These are phyloP conservation scores for Salix suchowensis DNA, from an alignment of 345 rosid species.

Conservation along the genomic window DNA sequence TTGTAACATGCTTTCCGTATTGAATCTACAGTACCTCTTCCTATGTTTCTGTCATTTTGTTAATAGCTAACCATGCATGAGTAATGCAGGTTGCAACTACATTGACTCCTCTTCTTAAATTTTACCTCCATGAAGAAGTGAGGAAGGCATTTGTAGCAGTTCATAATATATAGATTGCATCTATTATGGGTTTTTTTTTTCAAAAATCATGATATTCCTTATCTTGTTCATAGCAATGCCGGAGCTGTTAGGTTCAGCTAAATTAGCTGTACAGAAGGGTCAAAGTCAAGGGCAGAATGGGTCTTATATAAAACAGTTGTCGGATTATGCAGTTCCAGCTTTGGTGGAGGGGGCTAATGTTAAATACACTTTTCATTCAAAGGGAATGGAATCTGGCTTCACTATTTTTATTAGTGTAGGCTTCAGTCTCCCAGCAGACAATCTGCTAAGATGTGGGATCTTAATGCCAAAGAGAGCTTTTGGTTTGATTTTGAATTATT, in stretches of 20 bases:
- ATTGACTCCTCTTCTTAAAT: conserved; percentile 65
- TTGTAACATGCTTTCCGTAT: too few relatives aligned
- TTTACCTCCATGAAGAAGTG: conserved; percentile 97
- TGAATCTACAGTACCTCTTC: too few relatives aligned
- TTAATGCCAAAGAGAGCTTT: neutral
- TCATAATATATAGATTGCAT: neutral
- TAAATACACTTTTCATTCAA: too few relatives aligned
- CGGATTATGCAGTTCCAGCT: conserved; percentile 86
- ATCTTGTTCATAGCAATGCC: conserved; percentile 74
- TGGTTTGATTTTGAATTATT: neutral
- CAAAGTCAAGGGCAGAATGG: conserved; percentile 77
- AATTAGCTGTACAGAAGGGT: conserved; percentile 89
- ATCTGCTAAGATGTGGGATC: neutral
- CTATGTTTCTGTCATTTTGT: neutral
- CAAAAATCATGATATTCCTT: neutral
- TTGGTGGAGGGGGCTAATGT: conserved; percentile 44
- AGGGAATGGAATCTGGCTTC: neutral
- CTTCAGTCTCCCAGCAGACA: neutral
- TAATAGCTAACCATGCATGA: neutral
- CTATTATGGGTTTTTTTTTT: neutral
- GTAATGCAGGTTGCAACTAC: conserved; percentile 42
- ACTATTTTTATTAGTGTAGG: neutral
- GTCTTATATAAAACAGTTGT: conserved; percentile 79
- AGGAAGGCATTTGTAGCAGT: conserved; percentile 57
- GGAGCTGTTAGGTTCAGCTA: conserved; percentile 86